phyloP scores from a whole-genome alignment of 257 asterid genomes.

The Gynochthodes officinalis region DNA sequence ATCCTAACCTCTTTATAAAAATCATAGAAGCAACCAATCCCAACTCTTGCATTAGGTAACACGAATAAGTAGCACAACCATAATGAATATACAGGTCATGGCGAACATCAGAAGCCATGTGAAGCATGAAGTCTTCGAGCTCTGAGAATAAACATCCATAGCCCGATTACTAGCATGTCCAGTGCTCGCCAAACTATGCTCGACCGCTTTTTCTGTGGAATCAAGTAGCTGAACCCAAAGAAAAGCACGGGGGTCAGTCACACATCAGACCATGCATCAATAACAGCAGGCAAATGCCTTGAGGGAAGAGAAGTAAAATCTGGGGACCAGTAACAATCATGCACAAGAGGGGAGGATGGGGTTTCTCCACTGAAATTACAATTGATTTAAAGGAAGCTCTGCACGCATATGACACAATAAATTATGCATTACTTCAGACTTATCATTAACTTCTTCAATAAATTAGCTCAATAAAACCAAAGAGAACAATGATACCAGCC shows the following conservation, averaged over 20 bases:
- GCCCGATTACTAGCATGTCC: constrained; percentile 74
- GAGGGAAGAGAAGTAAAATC: background rate
- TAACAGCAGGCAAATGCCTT: too few relatives aligned
- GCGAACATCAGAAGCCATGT: constrained; percentile 68
- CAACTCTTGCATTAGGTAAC: constrained; percentile 39
- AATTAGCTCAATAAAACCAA: background rate
- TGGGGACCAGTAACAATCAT: background rate
- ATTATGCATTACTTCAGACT: background rate
- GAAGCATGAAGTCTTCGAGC: constrained; percentile 71
- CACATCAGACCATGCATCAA: background rate
- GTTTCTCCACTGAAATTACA: background rate
- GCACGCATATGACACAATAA: too few relatives aligned
- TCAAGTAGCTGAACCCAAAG: constrained; percentile 59
- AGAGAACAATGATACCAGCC: background rate
- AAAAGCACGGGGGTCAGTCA: background rate
- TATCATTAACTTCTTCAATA: background rate
- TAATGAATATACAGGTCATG: constrained; percentile 65
- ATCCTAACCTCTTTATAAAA: background rate
- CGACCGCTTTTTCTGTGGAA: constrained; percentile 86
- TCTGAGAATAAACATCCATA: constrained; percentile 59
- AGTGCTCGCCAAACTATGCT: constrained; percentile 84
- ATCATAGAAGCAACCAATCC: too few relatives aligned
- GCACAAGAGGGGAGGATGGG: background rate
- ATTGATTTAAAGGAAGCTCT: too few relatives aligned
- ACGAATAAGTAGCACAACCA: constrained; percentile 88